Conservation (phyloP, 1,284 basidiomycete genomes). For the Cryptococcus deneoformans region DNA sequence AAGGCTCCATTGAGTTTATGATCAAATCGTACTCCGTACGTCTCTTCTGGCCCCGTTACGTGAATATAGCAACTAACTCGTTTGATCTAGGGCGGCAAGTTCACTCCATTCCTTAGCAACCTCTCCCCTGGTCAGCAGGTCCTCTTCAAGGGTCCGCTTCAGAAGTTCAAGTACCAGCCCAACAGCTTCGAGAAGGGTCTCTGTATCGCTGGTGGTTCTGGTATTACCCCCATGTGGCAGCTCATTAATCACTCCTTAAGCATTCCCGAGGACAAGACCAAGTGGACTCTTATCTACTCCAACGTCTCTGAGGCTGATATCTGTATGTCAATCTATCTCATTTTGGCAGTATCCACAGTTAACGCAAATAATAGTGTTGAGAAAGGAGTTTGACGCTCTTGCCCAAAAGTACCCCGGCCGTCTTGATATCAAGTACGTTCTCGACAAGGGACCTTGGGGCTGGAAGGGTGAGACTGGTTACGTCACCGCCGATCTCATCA, state of each 20-base stretch:
- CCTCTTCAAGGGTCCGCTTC: conserved; percentile 83
- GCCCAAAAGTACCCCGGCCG: conserved; percentile 65
- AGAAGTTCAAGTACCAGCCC: conserved; percentile 77
- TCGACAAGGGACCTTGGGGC: conserved; percentile 69
- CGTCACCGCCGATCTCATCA: conserved; percentile 67
- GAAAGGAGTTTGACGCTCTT: conserved; percentile 73
- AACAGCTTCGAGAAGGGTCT: conserved; percentile 84
- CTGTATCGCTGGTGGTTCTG: conserved; percentile 72
- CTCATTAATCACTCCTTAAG: conserved; percentile 68
- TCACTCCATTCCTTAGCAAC: conserved; percentile 71
- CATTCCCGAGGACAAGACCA: conserved; percentile 82
- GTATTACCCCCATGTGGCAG: conserved; percentile 55
- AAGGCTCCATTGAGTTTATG: conserved; percentile 75
- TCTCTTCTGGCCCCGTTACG: neutral
- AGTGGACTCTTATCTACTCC: conserved; percentile 87
- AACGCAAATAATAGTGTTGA: conserved; percentile 55
- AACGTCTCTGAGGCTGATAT: conserved; percentile 92
- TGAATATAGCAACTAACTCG: neutral
- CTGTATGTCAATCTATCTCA: conserved; percentile 35
- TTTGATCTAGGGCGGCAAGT: conserved; percentile 60
- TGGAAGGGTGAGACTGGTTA: conserved; percentile 77
- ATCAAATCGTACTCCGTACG: conserved; percentile 67
- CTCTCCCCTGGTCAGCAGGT: conserved; percentile 78
- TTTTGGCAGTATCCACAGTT: no score
- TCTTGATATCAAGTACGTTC: conserved; percentile 77